These are phyloP conservation scores for Exophiala sp. DNA, from an alignment of 2,329 filamentous ascomycete genomes.

Conservation along the genomic window DNA sequence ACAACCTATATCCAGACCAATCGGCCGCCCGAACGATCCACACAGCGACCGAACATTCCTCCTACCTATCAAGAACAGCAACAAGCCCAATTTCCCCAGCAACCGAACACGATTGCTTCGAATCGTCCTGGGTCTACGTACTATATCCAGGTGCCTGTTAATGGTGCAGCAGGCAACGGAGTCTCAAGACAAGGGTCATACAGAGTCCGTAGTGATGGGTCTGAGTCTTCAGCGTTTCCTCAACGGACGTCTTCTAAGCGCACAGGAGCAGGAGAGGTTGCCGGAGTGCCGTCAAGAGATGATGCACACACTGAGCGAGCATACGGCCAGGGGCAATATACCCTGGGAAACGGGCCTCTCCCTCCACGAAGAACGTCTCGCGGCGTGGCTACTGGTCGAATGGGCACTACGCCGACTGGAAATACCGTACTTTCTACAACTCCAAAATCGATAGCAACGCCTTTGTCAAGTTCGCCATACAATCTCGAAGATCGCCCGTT, in stretches of 20 bases:
- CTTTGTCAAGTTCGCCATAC: constrained; percentile 48
- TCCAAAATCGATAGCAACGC: constrained; percentile 29
- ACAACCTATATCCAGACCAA: constrained; percentile 14
- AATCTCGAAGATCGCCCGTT: constrained; percentile 55
- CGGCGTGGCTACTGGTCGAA: constrained; percentile 56
- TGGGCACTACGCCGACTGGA: constrained; percentile 20
- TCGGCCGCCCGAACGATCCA: constrained; percentile 21
- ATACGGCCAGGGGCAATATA: constrained; percentile 61
- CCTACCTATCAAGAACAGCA: constrained; percentile 44
- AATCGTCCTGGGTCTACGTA: constrained; percentile 48
- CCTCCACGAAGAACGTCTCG: constrained; percentile 75
- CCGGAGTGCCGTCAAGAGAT: constrained; percentile 63
- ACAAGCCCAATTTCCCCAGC: constrained; percentile 41
- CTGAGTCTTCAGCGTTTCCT: constrained; percentile 53
- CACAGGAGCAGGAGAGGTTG: constrained; percentile 49
- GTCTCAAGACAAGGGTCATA: constrained; percentile 44
- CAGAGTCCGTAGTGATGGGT: constrained; percentile 58
- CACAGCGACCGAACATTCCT: constrained; percentile 40
- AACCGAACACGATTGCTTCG: constrained; percentile 41
- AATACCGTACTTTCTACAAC: constrained; percentile 28
- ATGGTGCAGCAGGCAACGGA: constrained; percentile 34
- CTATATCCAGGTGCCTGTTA: constrained; percentile 43
- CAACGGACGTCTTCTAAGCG: constrained; percentile 62
- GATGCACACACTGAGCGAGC: constrained; percentile 65
- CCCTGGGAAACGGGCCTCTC: constrained; percentile 57